Conservation (phyloP, 1,284 basidiomycete genomes). For the Meira miltonrushii region DNA sequence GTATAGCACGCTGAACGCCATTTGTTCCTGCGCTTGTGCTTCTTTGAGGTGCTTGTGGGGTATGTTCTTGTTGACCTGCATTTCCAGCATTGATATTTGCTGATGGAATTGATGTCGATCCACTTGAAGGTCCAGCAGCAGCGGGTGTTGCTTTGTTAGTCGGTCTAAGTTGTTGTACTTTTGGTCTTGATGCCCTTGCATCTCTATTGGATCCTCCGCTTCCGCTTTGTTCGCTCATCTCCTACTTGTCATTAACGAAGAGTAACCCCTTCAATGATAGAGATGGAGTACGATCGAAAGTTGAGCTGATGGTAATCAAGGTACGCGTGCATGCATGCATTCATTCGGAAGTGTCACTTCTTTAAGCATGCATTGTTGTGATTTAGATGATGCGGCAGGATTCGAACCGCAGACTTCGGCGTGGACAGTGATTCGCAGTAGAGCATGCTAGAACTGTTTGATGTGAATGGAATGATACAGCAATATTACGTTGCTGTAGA, state of each 20-base stretch:
- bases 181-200: conserved; percentile 3
- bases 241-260: not conserved
- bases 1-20: not conserved
- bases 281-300: too few relatives aligned
- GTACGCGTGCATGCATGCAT: too few relatives aligned
- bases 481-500: too few relatives aligned
- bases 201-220: not conserved
- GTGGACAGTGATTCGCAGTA: too few relatives aligned
- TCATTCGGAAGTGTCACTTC: too few relatives aligned
- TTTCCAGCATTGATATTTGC: not conserved
- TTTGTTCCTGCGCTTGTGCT: not conserved
- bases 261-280: too few relatives aligned
- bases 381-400: too few relatives aligned
- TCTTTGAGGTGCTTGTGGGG: not conserved
- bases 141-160: conserved; percentile 12
- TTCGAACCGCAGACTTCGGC: too few relatives aligned
- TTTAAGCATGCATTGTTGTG: too few relatives aligned
- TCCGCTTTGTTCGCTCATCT: not conserved
- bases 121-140: not conserved
- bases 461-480: too few relatives aligned
- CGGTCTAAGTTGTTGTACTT: conserved; percentile 12
- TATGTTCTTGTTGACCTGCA: not conserved
- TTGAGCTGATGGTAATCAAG: too few relatives aligned
- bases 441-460: too few relatives aligned
- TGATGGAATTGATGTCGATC: not conserved